Evolutionary conservation across 2,329 filamentous ascomycete genomes (phyloP).

Genomic region (Fonsecaea pedrosoi): DNA sequence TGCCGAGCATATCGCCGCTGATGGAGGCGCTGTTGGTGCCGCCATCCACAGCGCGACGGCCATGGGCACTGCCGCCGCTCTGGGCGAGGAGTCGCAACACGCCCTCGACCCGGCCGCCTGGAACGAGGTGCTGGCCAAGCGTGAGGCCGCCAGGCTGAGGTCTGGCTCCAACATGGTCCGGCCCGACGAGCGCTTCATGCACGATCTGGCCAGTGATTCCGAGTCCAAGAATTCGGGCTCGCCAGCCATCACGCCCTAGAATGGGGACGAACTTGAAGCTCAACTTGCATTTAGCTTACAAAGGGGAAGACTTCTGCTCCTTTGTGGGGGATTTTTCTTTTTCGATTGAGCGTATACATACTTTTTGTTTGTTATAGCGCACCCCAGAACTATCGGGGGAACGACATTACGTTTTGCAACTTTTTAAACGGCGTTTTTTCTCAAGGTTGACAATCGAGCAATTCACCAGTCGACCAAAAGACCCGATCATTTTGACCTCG

Average conservation of each 20-base stretch:
- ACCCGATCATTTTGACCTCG: too few species aligned
- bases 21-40: conserved; percentile 7
- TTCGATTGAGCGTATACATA: not conserved
- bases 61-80: conserved; percentile 7
- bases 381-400: too few species aligned
- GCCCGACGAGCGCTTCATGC: not conserved
- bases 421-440: too few species aligned
- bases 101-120: conserved; percentile 25
- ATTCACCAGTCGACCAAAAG: too few species aligned
- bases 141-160: conserved; percentile 28
- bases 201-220: conserved; percentile 2
- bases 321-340: not conserved
- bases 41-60: conserved; percentile 24
- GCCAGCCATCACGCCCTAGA: conserved; percentile 16
- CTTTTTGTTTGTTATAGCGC: too few species aligned
- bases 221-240: conserved; percentile 18
- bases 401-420: too few species aligned
- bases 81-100: conserved; percentile 12
- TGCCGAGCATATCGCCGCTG: conserved; percentile 13
- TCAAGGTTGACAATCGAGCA: too few species aligned
- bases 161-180: conserved; percentile 18
- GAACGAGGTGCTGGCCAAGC: conserved; percentile 29
- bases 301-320: not conserved
- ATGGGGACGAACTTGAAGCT: not conserved
- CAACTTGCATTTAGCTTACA: not conserved